These are phyloP conservation scores for Sanghuangporus baumii DNA, from an alignment of 1,284 basidiomycete genomes.

Conservation along the genomic window DNA sequence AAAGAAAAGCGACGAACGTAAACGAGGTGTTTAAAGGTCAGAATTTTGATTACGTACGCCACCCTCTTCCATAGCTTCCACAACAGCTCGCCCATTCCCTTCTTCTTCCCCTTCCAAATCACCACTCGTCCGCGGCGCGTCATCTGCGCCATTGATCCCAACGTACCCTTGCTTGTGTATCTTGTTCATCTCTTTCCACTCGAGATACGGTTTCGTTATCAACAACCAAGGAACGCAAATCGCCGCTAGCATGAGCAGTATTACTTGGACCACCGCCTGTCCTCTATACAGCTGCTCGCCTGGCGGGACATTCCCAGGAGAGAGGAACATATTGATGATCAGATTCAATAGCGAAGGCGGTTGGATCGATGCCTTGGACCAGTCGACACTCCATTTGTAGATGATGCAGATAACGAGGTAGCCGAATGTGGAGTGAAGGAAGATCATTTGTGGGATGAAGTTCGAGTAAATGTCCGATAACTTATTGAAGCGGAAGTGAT, in stretches of 20 bases:
- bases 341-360: constrained; percentile 94
- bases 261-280: constrained; percentile 81
- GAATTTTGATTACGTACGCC: constrained; percentile 41
- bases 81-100: constrained; percentile 70
- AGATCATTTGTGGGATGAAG: constrained; percentile 96
- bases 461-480: constrained; percentile 85
- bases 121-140: constrained; percentile 34
- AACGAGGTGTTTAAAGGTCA: constrained; percentile 6
- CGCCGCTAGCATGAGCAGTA: constrained; percentile 76
- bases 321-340: constrained; percentile 93
- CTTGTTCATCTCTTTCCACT: constrained; percentile 88
- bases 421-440: constrained; percentile 96
- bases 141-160: constrained; percentile 49
- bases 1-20: constrained; percentile 8
- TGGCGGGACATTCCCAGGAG: constrained; percentile 74
- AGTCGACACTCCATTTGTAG: constrained; percentile 97
- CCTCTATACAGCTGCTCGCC: constrained; percentile 78
- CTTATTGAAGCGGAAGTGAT: constrained; percentile 91
- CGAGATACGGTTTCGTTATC: constrained; percentile 88
- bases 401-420: constrained; percentile 94
- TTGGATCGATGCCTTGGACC: constrained; percentile 64
- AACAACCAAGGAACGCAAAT: constrained; percentile 97
- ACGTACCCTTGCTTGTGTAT: constrained; percentile 86
- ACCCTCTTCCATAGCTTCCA: constrained; percentile 62
- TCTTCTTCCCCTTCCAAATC: constrained; percentile 81